A percentile compares a stretch with the other conserved stretches of the same genome.
Evolutionary conservation across 1,139 yeast genomes (phyloP).

Genomic region (Saccharomyces uvarum): DNA sequence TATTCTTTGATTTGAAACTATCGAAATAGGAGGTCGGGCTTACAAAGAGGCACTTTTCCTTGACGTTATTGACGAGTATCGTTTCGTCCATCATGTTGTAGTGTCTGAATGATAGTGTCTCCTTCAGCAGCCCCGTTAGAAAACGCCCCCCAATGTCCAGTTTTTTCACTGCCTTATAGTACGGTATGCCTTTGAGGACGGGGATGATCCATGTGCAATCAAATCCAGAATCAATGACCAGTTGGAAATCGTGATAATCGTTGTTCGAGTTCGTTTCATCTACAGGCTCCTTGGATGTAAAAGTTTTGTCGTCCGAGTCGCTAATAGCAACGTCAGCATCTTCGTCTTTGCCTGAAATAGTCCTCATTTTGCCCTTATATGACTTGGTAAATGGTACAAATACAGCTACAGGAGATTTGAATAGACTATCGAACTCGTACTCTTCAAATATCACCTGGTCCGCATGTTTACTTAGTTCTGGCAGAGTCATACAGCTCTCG

Average conservation of each 20-base stretch:
- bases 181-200: conserved; percentile 67
- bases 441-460: conserved; percentile 95
- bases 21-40: conserved; percentile 54
- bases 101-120: conserved; percentile 80
- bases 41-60: conserved; percentile 72
- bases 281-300: neutral
- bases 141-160: conserved; percentile 72
- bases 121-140: conserved; percentile 74
- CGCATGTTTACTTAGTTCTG: conserved; percentile 73
- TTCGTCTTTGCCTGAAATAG: conserved; percentile 18
- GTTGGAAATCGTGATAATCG: conserved; percentile 50
- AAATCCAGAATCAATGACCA: conserved; percentile 84
- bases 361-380: conserved; percentile 10
- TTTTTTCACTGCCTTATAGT: conserved; percentile 71
- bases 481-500: conserved; percentile 77
- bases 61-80: conserved; percentile 71
- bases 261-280: conserved; percentile 6
- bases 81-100: conserved; percentile 93
- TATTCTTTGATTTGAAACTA: conserved; percentile 42
- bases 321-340: conserved; percentile 9
- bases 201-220: conserved; percentile 86
- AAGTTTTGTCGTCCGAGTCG: conserved; percentile 1
- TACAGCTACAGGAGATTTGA: conserved; percentile 49
- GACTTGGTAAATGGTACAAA: conserved; percentile 47
- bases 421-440: conserved; percentile 59